These are phyloP conservation scores for Bipolaris bicolor DNA, from an alignment of 2,329 filamentous ascomycete genomes.

Conservation along the genomic window DNA sequence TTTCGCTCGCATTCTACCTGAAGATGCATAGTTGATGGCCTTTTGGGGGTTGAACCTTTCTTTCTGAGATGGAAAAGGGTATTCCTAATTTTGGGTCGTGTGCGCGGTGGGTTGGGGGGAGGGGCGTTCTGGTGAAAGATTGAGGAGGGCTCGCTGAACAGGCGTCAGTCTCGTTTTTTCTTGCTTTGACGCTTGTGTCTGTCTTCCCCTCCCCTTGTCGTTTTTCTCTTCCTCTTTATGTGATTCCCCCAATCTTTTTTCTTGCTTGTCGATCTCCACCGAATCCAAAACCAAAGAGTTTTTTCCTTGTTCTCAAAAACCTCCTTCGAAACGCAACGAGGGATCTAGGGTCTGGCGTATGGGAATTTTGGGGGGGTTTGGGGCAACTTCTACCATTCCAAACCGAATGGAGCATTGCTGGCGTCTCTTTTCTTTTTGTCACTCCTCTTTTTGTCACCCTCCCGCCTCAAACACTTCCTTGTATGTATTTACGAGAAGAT, in stretches of 20 bases:
- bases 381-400: neutral
- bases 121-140: slow-evolving; percentile 6
- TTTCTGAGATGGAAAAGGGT: neutral
- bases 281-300: neutral
- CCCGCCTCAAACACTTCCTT: neutral
- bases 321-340: slow-evolving; percentile 5
- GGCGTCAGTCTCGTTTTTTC: neutral
- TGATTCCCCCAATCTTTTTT: slow-evolving; percentile 22
- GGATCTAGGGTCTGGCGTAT: slow-evolving; percentile 13
- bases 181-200: neutral
- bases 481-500: slow-evolving; percentile 13
- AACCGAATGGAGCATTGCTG: neutral
- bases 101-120: neutral
- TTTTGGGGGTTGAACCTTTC: neutral
- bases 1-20: slow-evolving; percentile 63
- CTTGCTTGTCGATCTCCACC: neutral
- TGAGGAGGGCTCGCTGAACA: neutral
- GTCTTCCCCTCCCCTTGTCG: neutral
- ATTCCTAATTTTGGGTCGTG: slow-evolving; percentile 1
- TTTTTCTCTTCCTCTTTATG: slow-evolving; percentile 12
- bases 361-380: neutral
- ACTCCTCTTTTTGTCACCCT: neutral
- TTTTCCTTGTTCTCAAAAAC: neutral
- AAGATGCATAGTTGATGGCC: slow-evolving; percentile 33
- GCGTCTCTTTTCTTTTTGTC: slow-evolving; percentile 5